Percentiles rank a stretch among this genome's conserved stretches.
phyloP scores from a whole-genome alignment of 805 yeast genomes.

The Candida multigemmis region DNA sequence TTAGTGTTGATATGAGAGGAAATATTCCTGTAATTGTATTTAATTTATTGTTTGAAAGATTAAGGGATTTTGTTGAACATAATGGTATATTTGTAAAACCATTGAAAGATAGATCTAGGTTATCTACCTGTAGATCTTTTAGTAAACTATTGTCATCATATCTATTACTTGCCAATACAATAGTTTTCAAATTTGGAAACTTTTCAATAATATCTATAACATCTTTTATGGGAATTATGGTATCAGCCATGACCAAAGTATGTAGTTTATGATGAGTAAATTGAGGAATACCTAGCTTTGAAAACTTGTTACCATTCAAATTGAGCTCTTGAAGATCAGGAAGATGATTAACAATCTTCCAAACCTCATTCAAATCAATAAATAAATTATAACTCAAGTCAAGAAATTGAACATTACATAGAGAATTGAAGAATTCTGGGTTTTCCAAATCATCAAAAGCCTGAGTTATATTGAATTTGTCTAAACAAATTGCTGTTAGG shows the following conservation, averaged over 20 bases:
- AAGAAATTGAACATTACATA: conserved; percentile 23
- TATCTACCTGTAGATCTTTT: conserved; percentile 3
- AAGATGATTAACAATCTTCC: conserved; percentile 24
- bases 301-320: conserved; percentile 47
- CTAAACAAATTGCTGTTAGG: conserved; percentile 43
- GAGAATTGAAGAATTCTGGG: conserved; percentile 2
- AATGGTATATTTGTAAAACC: conserved; percentile 19
- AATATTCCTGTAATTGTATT: background rate
- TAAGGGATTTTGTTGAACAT: conserved; percentile 7
- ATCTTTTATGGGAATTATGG: conserved; percentile 8
- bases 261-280: conserved; percentile 6
- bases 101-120: conserved; percentile 34
- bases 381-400: conserved; percentile 59
- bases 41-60: conserved; percentile 6
- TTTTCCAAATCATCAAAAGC: conserved; percentile 4
- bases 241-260: conserved; percentile 16
- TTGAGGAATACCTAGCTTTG: conserved; percentile 1
- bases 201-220: conserved; percentile 11
- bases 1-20: conserved; percentile 19
- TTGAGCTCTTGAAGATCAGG: conserved; percentile 32
- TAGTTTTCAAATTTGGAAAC: conserved; percentile 28
- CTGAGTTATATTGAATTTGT: conserved; percentile 25
- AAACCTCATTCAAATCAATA: conserved; percentile 26
- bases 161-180: conserved; percentile 26
- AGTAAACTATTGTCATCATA: conserved; percentile 11